Conservation (phyloP, 202 grass and related monocot species). For the Hordeum pubiflorum region DNA sequence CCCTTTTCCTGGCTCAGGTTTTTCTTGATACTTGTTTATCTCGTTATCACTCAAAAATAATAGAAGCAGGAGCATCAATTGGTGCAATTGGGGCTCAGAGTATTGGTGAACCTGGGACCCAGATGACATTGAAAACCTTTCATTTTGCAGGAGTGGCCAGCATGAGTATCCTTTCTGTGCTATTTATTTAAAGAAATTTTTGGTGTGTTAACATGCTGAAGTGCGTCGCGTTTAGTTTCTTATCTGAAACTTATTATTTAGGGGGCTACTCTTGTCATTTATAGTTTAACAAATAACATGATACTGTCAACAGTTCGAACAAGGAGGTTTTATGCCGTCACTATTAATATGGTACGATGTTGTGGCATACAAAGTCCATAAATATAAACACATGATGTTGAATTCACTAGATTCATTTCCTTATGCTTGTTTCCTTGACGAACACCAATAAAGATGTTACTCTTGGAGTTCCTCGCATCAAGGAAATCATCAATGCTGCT, state of each 20-base stretch:
- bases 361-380: not conserved
- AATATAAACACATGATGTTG: not conserved
- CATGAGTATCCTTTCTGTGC: constrained; percentile 81
- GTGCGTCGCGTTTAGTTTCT: not conserved
- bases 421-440: constrained; percentile 43
- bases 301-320: not conserved
- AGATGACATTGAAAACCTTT: constrained; percentile 97
- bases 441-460: constrained; percentile 59
- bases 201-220: not conserved
- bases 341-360: not conserved
- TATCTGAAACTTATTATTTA: not conserved
- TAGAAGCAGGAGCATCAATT: constrained; percentile 83
- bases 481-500: constrained; percentile 95
- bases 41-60: constrained; percentile 75
- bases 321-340: not conserved
- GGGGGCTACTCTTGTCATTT: not conserved
- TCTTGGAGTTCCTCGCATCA: constrained; percentile 93
- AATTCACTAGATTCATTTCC: not conserved
- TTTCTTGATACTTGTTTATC: constrained; percentile 96
- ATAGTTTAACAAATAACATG: not conserved
- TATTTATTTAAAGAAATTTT: not conserved
- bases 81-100: constrained; percentile 95
- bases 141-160: constrained; percentile 99
- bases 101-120: constrained; percentile 96
- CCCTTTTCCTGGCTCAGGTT: constrained; percentile 47